Evolutionary conservation across 768 basidiomycete genomes (phyloP).

Genomic region (Russula foetens): DNA sequence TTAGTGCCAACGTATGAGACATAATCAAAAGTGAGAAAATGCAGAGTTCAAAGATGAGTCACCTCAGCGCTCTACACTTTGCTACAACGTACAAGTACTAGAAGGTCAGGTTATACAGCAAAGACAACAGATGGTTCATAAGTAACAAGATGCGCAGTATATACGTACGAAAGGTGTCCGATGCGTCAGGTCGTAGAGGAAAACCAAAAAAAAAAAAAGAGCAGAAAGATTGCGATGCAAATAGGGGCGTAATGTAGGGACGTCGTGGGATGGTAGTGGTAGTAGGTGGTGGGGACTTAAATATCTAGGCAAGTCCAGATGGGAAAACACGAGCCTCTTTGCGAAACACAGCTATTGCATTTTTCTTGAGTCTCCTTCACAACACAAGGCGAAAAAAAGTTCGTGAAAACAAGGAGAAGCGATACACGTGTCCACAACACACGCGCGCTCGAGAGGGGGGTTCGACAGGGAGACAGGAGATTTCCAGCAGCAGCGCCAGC

Average conservation of each 20-base stretch:
- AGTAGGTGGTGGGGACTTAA: no score
- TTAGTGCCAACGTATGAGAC: not conserved
- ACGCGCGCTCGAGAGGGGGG: no score
- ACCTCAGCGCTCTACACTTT: not conserved
- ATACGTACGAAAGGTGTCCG: not conserved
- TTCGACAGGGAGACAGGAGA: no score
- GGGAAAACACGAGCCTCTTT: not conserved
- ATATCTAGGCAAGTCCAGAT: not conserved
- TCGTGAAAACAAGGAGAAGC: no score
- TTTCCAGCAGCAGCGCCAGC: no score
- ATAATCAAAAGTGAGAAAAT: not conserved
- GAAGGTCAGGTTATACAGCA: not conserved
- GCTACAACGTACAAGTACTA: not conserved
- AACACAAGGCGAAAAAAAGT: no score
- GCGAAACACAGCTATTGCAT: no score
- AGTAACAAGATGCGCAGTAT: not conserved
- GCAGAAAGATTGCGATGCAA: not conserved
- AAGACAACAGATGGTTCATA: not conserved
- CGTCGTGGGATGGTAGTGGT: not conserved
- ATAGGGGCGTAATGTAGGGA: not conserved
- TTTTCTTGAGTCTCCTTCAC: no score
- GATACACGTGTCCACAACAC: no score
- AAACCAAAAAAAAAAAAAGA: no score
- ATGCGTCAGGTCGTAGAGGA: not conserved
- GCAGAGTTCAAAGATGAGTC: not conserved